Evolutionary conservation across 176 grass and related monocot species (phyloP).

Genomic region (Panicum miliaceum): DNA sequence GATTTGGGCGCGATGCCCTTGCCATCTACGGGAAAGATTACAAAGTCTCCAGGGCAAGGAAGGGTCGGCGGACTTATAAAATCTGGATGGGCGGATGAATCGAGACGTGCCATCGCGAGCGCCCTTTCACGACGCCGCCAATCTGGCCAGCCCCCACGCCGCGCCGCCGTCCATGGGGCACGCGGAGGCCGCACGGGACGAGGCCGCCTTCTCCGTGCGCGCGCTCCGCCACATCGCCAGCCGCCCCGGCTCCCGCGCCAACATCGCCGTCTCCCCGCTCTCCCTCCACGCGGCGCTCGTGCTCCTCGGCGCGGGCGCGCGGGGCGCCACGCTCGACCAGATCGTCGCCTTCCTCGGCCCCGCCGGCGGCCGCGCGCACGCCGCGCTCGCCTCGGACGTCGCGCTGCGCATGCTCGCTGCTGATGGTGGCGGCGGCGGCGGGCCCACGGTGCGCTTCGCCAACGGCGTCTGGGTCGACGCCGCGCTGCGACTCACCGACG

Average conservation of each 20-base stretch:
- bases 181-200: constrained; percentile 26
- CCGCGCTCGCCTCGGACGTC: constrained; percentile 32
- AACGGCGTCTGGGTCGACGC: constrained; percentile 65
- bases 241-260: neutral
- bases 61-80: no score
- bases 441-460: constrained; percentile 60
- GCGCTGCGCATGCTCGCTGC: constrained; percentile 38
- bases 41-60: no score
- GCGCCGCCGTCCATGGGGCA: neutral
- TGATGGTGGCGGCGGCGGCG: neutral
- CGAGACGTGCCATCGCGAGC: no score
- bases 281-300: constrained; percentile 51
- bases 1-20: no score
- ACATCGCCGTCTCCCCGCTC: constrained; percentile 55
- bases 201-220: constrained; percentile 47
- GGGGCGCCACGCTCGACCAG: constrained; percentile 45
- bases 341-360: constrained; percentile 56
- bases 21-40: no score
- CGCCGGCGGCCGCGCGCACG: constrained; percentile 26
- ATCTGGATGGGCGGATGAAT: no score
- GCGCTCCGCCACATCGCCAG: constrained; percentile 27
- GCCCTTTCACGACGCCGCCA: no score
- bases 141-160: neutral
- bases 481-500: constrained; percentile 43
- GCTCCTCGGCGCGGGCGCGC: constrained; percentile 51